phyloP scores from a whole-genome alignment of 805 yeast genomes.

The Candida boidinii region DNA sequence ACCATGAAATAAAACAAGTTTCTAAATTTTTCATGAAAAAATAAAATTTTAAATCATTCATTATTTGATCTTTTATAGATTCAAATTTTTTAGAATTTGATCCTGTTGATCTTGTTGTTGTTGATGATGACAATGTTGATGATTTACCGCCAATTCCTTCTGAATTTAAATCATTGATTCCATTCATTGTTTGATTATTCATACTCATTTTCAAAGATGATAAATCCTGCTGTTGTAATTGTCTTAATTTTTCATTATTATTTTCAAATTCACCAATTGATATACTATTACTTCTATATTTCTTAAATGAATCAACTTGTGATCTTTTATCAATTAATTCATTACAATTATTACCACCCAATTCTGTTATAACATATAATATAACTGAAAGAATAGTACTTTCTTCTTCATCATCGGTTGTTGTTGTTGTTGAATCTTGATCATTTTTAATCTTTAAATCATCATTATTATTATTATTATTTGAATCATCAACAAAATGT shows the following conservation, averaged over 20 bases:
- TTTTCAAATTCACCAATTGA: slow-evolving; percentile 19
- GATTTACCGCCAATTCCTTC: not conserved
- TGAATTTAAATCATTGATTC: slow-evolving; percentile 6
- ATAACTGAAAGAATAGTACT: slow-evolving; percentile 21
- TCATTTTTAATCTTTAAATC: not conserved
- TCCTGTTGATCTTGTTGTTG: slow-evolving; percentile 9
- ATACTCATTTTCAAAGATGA: too few species aligned
- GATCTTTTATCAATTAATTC: not conserved
- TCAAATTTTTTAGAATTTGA: not conserved
- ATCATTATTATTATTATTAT: slow-evolving; percentile 2
- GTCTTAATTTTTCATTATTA: slow-evolving; percentile 18
- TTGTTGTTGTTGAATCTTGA: not conserved
- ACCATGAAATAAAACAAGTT: slow-evolving; percentile 16
- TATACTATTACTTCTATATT: slow-evolving; percentile 14
- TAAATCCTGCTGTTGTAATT: slow-evolving; percentile 4
- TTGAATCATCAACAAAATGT: slow-evolving; percentile 5
- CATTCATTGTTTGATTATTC: not conserved
- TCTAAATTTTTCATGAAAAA: slow-evolving; percentile 19
- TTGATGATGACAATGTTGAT: slow-evolving; percentile 1
- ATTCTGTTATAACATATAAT: slow-evolving; percentile 18
- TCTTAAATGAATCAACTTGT: not conserved
- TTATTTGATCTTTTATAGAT: slow-evolving; percentile 12
- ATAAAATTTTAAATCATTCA: slow-evolving; percentile 16
- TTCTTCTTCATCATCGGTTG: slow-evolving; percentile 16
- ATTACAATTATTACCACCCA: slow-evolving; percentile 12